phyloP scores from a whole-genome alignment of 2,329 filamentous ascomycete genomes.

The Penicillium sumatraense region DNA sequence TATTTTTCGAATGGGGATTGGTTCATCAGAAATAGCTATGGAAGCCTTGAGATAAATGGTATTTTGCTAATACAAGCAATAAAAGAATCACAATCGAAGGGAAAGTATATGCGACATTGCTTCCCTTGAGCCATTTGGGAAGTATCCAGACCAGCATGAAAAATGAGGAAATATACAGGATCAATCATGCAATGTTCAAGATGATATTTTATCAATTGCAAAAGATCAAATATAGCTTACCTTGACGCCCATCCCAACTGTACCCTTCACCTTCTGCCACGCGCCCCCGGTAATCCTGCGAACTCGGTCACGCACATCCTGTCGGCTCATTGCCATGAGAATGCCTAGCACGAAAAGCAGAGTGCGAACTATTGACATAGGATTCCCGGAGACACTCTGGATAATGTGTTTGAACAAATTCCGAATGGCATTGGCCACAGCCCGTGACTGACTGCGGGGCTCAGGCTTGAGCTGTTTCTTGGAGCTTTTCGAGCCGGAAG shows the following conservation, averaged over 20 bases:
- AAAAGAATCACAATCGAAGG: constrained; percentile 20
- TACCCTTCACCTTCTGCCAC: constrained; percentile 82
- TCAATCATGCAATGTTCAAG: constrained; percentile 15
- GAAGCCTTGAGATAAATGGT: constrained; percentile 7
- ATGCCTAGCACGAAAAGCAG: constrained; percentile 81
- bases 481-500: constrained; percentile 39
- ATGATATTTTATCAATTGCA: constrained; percentile 2
- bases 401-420: constrained; percentile 56
- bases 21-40: too few species aligned
- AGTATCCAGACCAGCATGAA: constrained; percentile 15
- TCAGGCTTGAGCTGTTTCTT: constrained; percentile 45
- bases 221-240: constrained; percentile 82
- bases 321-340: constrained; percentile 73
- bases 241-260: constrained; percentile 95
- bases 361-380: constrained; percentile 62
- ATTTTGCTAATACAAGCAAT: constrained; percentile 22
- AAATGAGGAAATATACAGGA: constrained; percentile 18
- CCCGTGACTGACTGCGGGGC: constrained; percentile 44
- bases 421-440: constrained; percentile 53
- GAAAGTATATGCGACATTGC: constrained; percentile 22
- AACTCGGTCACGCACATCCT: constrained; percentile 75
- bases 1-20: constrained; percentile 7
- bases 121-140: background rate
- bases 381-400: constrained; percentile 58
- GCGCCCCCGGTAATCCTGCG: constrained; percentile 68